Base-by-base conservation (phyloP, 192 early-diverging fungal species). In the Haplosporangium gracile region DNA sequence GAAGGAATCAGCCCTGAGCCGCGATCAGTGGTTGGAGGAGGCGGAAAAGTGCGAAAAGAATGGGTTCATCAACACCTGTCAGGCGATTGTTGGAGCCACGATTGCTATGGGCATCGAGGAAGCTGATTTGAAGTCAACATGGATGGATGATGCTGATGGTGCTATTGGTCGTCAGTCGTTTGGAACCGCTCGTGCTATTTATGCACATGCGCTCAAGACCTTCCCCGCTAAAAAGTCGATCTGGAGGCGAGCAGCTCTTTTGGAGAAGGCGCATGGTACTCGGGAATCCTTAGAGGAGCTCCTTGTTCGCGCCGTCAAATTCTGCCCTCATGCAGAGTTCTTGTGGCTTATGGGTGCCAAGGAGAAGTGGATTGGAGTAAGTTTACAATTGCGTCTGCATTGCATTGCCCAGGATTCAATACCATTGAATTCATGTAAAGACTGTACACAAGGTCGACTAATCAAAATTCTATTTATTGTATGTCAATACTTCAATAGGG, bases 291-390 rank as follows among this genome's bases (percentile, higher is more conserved):
- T 98, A 53, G 95, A 96, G 38, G 93, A 93, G 74, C 77, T 99
- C 51, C 83, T 99, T 39, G 89, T 95, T 70, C 94, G 97, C 20
- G 96, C 97, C 4, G 97, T 99, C 60, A 91, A 92, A 74, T 93
- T 94, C 77, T 98, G 97, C 82, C 98, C 98, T 60, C 95, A 97
- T 53, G 95, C 94, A 26, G 97, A 99, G 87, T 91, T 96, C 3
- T 89, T 99, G 68, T 99, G 98, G 98, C 91, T 99, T 40, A 99
- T 99, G 96, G 95, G 93, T 0, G 98, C 98, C 40, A 98, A 99
- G 83, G 97, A 98, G 70, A 96, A 96, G 85, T 99, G 98, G 98
- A 73, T 94, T 24, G 91, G 92, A 18, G 89, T 85, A 83, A 77
- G 88, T 85, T 39, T 72, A 32, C 26, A 45, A 16, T 70, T 51